Conservation (phyloP, 768 basidiomycete species). For the Phlegmacium glaucopus region DNA sequence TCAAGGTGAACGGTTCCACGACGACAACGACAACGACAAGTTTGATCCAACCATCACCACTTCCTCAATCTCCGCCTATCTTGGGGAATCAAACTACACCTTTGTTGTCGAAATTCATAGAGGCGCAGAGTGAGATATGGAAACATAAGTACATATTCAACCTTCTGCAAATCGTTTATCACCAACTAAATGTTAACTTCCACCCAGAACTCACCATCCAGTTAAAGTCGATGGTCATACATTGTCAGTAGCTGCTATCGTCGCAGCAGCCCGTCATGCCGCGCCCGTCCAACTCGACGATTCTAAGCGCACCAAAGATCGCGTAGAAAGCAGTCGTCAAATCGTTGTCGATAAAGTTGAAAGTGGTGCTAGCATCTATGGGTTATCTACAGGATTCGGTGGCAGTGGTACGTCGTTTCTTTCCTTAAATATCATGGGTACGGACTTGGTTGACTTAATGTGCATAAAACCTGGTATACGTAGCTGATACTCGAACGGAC, state of each 20-base stretch:
- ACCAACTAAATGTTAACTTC: no score
- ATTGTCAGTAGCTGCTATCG: constrained; percentile 64
- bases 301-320: constrained; percentile 39
- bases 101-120: constrained; percentile 19
- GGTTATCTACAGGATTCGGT: constrained; percentile 78
- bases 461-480: constrained; percentile 3
- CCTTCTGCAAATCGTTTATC: no score
- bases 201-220: constrained; percentile 36
- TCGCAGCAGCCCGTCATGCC: constrained; percentile 60
- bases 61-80: no score
- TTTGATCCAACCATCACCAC: constrained; percentile 1
- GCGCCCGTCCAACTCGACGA: constrained; percentile 41
- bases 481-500: constrained; percentile 74
- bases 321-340: constrained; percentile 58
- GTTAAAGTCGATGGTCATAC: constrained; percentile 62
- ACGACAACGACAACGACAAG: constrained; percentile 1
- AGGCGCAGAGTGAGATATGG: constrained; percentile 15
- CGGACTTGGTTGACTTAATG: no score
- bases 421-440: no score
- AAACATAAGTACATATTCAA: constrained; percentile 9
- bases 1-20: constrained; percentile 13
- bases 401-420: constrained; percentile 51
- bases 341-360: constrained; percentile 70
- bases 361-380: constrained; percentile 70
- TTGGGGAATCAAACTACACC: constrained; percentile 1